phyloP scores from a whole-genome alignment of 306 rosid genomes.

The Citrullus mucosospermus region DNA sequence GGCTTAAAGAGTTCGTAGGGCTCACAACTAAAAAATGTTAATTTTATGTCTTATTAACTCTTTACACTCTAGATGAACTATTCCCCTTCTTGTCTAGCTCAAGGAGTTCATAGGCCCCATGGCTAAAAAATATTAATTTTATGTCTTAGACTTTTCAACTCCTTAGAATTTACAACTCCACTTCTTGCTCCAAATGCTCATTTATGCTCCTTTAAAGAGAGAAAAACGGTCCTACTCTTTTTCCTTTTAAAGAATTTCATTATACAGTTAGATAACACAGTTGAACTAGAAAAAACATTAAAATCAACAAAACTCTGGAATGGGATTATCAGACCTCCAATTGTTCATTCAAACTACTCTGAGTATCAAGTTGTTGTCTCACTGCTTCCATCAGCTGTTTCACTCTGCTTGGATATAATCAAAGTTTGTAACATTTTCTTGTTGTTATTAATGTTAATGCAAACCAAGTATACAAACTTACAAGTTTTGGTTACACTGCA shows the following conservation, averaged over 20 bases:
- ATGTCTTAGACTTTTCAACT: too few relatives aligned
- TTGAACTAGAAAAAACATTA: not conserved
- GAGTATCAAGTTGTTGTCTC: not conserved
- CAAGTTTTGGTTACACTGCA: not conserved
- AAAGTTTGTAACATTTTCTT: not conserved
- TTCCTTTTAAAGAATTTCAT: too few relatives aligned
- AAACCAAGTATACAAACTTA: not conserved
- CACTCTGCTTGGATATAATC: not conserved
- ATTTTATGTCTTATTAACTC: too few relatives aligned
- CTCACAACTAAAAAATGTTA: too few relatives aligned
- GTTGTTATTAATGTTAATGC: not conserved
- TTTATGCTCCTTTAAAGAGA: too few relatives aligned
- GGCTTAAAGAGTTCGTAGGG: too few relatives aligned
- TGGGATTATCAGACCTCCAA: not conserved
- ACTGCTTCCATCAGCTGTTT: not conserved
- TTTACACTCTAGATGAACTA: too few relatives aligned
- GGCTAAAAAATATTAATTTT: too few relatives aligned
- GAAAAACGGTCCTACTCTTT: not conserved
- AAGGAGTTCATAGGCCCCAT: too few relatives aligned
- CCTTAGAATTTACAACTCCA: too few relatives aligned
- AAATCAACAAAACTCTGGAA: not conserved
- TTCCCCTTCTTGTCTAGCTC: too few relatives aligned
- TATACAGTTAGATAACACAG: not conserved
- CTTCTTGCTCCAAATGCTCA: too few relatives aligned
- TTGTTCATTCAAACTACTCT: slow-evolving; percentile 1